Base-by-base conservation (phyloP, 2,329 filamentous ascomycete species). In the Albophoma yamanashiensis region DNA sequence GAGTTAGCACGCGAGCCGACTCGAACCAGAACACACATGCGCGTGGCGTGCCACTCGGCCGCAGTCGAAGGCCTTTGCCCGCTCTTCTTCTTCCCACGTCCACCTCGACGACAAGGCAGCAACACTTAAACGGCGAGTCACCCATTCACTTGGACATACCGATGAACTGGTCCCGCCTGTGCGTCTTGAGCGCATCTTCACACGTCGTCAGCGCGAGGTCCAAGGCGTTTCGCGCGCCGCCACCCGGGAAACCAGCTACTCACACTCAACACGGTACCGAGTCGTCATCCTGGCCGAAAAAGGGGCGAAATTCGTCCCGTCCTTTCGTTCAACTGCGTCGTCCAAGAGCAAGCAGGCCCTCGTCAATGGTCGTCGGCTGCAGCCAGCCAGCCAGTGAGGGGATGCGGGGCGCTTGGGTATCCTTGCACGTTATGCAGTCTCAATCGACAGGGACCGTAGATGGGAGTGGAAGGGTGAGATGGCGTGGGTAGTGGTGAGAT, bases 91-190 rank as follows among this genome's bases (percentile, higher is more conserved):
- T 4, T 47, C 22, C 3, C n/a, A 14, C 4, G 45, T 7, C 12
- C 22, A 1, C 14, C 9, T 15, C 43, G 43, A 25, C 20, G 20
- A 25, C 20, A 7, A 43, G 20, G 40, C n/a, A n/a, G 20, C 17
- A 43, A 25, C 22, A 47, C 22, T 27, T 9, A 4, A 27, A 12
- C 9, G 14, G 3, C 17, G 45, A 20, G 42, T 25, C 14, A n/a
- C n/a, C n/a, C 14, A 34, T 15, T 31, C 47, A 52, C 7, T 20
- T 20, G 14, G 22, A 66, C 73, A 61, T 78, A 88, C 89, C 81
- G 75, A 92, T 91, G 68, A 97, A 85, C 73, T 97, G 92, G 73
- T 97, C 92, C 71, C 92, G 82, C 59, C 92, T 85, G 77, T 97
- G 92, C 58, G 92, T 93, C 82, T 96, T 85, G 69, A 84, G 78